phyloP scores from a whole-genome alignment of 2,329 filamentous ascomycete species.

The Gaeumannomyces tritici region DNA sequence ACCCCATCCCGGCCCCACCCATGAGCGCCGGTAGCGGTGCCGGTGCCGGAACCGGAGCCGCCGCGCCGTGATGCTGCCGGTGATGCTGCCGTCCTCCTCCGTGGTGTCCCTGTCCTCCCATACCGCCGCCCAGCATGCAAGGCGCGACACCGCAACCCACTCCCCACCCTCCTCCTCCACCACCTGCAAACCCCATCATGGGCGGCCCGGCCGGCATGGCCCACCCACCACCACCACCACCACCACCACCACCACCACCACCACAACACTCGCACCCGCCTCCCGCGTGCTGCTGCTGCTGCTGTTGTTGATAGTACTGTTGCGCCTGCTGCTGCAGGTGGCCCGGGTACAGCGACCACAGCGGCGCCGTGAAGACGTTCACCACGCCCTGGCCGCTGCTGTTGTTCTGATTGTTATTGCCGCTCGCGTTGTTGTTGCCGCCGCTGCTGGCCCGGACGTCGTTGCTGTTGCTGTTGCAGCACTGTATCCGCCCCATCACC shows the following conservation, averaged over 20 bases:
- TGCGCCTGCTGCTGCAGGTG: not conserved
- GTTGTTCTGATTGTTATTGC: not conserved
- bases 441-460: not conserved
- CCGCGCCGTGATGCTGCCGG: not conserved
- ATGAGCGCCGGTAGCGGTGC: not conserved
- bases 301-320: not conserved
- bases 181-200: not conserved
- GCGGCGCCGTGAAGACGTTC: constrained; percentile 3
- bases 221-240: not conserved
- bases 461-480: not conserved
- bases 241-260: not conserved
- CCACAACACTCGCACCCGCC: not conserved
- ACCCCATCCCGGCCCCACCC: constrained; percentile 1
- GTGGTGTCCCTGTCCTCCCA: not conserved
- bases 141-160: not conserved
- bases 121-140: not conserved
- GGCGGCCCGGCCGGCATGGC: not conserved
- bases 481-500: not conserved
- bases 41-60: too few relatives aligned
- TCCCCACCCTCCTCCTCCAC: not conserved
- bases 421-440: not conserved
- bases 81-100: too few relatives aligned
- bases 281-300: not conserved
- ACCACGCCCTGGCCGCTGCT: not conserved
- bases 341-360: not conserved